A percentile compares a stretch with the other conserved stretches of the same genome.
These are phyloP conservation scores for Diddensiella caesifluorescens DNA, from an alignment of 805 yeast genomes.

Conservation along the genomic window DNA sequence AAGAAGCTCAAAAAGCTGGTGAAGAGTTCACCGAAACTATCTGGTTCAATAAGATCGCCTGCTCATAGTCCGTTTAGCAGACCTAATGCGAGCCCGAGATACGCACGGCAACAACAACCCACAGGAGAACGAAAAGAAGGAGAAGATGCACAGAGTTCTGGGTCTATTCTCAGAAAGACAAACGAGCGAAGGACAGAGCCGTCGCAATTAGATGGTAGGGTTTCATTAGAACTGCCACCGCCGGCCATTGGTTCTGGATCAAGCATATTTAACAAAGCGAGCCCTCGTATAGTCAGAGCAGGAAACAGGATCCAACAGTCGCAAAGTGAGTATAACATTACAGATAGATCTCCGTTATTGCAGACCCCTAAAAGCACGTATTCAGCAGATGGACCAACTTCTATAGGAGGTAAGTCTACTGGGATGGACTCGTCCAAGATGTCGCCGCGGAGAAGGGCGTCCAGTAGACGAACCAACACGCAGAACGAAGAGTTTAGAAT, in stretches of 20 bases:
- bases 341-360: background rate
- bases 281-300: background rate
- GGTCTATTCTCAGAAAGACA: too few species aligned
- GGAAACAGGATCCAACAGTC: background rate
- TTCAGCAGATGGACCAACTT: background rate
- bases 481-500: constrained; percentile 10
- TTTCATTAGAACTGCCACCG: constrained; percentile 13
- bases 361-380: background rate
- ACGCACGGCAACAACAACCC: too few species aligned
- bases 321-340: background rate
- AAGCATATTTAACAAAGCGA: too few species aligned
- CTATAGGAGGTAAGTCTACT: background rate
- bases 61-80: too few species aligned
- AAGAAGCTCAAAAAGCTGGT: constrained; percentile 43
- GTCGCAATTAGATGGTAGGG: background rate
- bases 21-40: constrained; percentile 12
- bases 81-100: too few species aligned
- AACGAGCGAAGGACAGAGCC: too few species aligned
- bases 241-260: constrained; percentile 11
- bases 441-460: constrained; percentile 1
- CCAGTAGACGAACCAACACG: constrained; percentile 6
- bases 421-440: background rate
- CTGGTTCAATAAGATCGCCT: constrained; percentile 1
- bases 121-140: too few species aligned
- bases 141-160: too few species aligned